phyloP scores from a whole-genome alignment of 345 rosid genomes.

The Eucalyptus melliodora region DNA sequence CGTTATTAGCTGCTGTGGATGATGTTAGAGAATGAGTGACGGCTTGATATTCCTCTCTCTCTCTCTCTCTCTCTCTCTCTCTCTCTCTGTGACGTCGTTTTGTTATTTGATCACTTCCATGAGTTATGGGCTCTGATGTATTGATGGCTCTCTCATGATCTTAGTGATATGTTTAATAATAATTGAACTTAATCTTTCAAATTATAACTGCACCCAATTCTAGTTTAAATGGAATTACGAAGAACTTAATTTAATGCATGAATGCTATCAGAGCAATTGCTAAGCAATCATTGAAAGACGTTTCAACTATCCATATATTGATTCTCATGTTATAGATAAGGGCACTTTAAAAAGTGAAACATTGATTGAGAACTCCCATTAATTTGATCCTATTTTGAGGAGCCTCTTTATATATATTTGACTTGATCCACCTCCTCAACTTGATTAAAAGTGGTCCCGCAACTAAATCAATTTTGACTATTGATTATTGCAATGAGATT shows the following conservation, averaged over 20 bases:
- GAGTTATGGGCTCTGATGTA: background rate
- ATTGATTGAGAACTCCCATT: background rate
- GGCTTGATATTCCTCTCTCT: background rate
- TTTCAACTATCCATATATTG: background rate
- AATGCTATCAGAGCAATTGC: background rate
- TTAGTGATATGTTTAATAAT: background rate
- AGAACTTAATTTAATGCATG: background rate
- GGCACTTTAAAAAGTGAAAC: background rate
- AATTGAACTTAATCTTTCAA: background rate
- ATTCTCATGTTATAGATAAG: background rate
- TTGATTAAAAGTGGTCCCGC: background rate
- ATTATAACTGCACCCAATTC: background rate
- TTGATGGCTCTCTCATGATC: background rate
- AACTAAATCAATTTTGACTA: background rate
- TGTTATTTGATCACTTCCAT: background rate
- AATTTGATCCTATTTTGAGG: background rate
- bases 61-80: background rate
- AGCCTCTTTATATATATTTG: background rate
- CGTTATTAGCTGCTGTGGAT: background rate
- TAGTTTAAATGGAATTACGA: background rate
- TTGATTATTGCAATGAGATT: background rate
- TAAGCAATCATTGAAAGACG: background rate
- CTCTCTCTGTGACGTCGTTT: background rate
- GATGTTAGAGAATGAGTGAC: slow-evolving; percentile 1
- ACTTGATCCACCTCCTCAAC: background rate